Evolutionary conservation across 306 rosid genomes (phyloP).

Genomic region (Vigna angularis): DNA sequence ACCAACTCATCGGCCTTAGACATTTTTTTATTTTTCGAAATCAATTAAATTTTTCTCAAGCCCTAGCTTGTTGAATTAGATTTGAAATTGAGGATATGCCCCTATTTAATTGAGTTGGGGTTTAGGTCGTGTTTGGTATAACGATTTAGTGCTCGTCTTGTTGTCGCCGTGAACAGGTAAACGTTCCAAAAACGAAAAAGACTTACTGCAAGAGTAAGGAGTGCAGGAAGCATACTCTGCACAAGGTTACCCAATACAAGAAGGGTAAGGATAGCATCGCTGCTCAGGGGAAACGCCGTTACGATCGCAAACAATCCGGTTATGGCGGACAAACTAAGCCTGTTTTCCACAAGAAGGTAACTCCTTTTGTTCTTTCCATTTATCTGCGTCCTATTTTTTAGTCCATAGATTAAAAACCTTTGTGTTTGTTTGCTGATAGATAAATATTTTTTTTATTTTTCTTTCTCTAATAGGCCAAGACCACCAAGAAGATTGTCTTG

Average conservation of each 20-base stretch:
- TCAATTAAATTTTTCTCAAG: not conserved
- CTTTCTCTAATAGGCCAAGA: constrained; percentile 51
- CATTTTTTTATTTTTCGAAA: not conserved
- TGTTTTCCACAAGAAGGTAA: constrained; percentile 66
- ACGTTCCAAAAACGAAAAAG: constrained; percentile 69
- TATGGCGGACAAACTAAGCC: constrained; percentile 71
- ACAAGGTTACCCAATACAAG: constrained; percentile 66
- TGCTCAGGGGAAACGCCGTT: constrained; percentile 66
- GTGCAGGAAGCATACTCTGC: constrained; percentile 61
- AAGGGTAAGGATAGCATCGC: constrained; percentile 66
- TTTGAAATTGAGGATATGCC: not conserved
- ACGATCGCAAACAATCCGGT: constrained; percentile 65
- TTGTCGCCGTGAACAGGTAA: constrained; percentile 50
- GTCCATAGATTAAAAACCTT: not conserved
- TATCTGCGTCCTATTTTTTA: not conserved
- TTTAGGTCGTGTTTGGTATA: not conserved
- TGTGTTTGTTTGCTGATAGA: not conserved
- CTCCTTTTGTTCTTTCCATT: not conserved
- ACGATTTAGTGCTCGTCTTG: not conserved
- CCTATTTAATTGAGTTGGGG: not conserved
- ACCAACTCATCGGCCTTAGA: not conserved
- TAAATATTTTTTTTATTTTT: not conserved
- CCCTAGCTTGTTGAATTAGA: not conserved
- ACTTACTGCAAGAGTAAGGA: constrained; percentile 69
- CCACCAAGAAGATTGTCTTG: constrained; percentile 65